Evolutionary conservation across 805 yeast species (phyloP).

Genomic region (Pichia exigua): DNA sequence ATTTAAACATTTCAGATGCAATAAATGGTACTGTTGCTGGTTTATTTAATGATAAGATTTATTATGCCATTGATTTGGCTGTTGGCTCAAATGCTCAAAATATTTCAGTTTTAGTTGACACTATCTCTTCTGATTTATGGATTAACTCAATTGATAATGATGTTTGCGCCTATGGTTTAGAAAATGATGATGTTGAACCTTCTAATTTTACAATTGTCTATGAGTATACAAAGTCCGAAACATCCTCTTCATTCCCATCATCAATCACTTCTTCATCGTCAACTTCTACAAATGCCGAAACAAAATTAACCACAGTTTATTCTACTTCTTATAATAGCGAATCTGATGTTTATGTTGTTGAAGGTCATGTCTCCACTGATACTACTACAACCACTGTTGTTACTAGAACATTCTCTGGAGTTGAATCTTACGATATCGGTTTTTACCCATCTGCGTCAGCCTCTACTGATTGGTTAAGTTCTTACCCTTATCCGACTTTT

Average conservation of each 20-base stretch:
- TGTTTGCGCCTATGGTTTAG: slow-evolving; percentile 1
- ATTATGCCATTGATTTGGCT: slow-evolving; percentile 34
- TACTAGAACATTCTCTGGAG: neutral
- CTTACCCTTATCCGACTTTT: slow-evolving; percentile 10
- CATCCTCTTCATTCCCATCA: neutral
- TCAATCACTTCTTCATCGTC: neutral
- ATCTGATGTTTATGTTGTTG: slow-evolving; percentile 9
- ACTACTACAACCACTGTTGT: neutral
- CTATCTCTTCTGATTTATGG: slow-evolving; percentile 66
- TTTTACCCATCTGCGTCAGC: slow-evolving; percentile 8
- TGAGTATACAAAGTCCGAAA: neutral
- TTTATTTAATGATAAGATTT: slow-evolving; percentile 23
- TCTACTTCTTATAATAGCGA: slow-evolving; percentile 6
- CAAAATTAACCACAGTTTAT: neutral
- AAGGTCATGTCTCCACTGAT: slow-evolving; percentile 7
- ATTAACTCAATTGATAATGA: slow-evolving; percentile 27
- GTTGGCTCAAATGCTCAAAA: slow-evolving; percentile 50
- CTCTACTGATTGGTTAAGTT: slow-evolving; percentile 3
- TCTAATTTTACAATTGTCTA: slow-evolving; percentile 6
- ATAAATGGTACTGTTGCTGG: slow-evolving; percentile 7
- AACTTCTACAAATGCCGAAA: neutral
- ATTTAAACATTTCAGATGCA: neutral
- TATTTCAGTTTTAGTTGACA: slow-evolving; percentile 48
- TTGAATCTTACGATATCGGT: slow-evolving; percentile 3
- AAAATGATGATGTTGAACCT: neutral